phyloP scores from a whole-genome alignment of 106 monocot species.

The Xerophyta viscosa region DNA sequence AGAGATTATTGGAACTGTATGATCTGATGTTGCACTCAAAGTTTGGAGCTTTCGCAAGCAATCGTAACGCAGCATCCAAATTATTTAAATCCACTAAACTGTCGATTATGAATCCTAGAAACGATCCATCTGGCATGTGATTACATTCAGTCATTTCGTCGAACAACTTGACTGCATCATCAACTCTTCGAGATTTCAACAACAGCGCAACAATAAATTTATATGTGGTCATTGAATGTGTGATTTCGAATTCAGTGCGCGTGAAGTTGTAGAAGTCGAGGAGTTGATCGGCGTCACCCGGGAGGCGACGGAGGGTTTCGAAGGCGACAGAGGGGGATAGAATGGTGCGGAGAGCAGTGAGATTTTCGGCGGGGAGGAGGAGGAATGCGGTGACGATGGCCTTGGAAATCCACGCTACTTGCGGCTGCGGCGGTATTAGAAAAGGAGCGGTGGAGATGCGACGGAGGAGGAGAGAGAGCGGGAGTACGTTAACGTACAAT shows the following conservation, averaged over 20 bases:
- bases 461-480: too few relatives aligned
- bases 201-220: slow-evolving; percentile 13
- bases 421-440: too few relatives aligned
- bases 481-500: too few relatives aligned
- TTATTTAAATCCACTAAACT: slow-evolving; percentile 17
- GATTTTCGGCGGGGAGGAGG: too few relatives aligned
- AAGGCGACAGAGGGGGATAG: slow-evolving; percentile 16
- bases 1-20: slow-evolving; percentile 29
- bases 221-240: slow-evolving; percentile 9
- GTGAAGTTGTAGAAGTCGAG: slow-evolving; percentile 15
- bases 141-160: slow-evolving; percentile 32
- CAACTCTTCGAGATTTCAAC: slow-evolving; percentile 10
- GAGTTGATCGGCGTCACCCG: slow-evolving; percentile 4
- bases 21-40: slow-evolving; percentile 12
- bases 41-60: slow-evolving; percentile 22
- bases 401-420: too few relatives aligned
- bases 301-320: slow-evolving; percentile 13
- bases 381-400: too few relatives aligned
- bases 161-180: slow-evolving; percentile 38
- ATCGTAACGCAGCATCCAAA: slow-evolving; percentile 22
- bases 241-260: slow-evolving; percentile 1
- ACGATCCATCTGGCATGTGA: slow-evolving; percentile 8
- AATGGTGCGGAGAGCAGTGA: too few relatives aligned
- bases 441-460: too few relatives aligned
- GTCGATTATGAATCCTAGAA: slow-evolving; percentile 20